Base-by-base conservation (phyloP, 169 alveolate species). In the Ophryocystis elektroscirrha region DNA sequence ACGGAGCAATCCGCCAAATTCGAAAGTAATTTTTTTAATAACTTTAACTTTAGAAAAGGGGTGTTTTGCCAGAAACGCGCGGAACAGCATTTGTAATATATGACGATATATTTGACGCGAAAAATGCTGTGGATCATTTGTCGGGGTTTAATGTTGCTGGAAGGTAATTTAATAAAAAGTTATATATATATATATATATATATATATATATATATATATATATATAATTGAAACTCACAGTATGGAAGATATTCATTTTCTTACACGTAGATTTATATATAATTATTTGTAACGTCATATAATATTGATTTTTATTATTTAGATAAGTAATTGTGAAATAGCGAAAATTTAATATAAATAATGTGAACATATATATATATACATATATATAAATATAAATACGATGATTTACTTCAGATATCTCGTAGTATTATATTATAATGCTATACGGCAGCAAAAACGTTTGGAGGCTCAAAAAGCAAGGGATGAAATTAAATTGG, bases 111-210 rank as follows among this genome's bases (percentile, higher is more conserved):
- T 86, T 78, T 49, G 49, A 53, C 64, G 98, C 99, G 7, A 87
- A 85, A 64, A 89, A 81, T 57, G 99, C 99, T n/a, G 83, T 89
- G 30, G 97, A 87, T 41, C 94, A 87, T 63, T 78, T 93, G 43
- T 78, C 89, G 18, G 99, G 99, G 6, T 84, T 93, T 73, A 85
- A 93, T 67, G 97, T 93, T 22, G 95, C 96, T 1, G 97, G 97
- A 30, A 79, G 92, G 78, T 56, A 32, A 12, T 12, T 32, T 32
- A n/a, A n/a, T n/a, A n/a, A n/a, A n/a, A n/a, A n/a, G n/a, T n/a
- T n/a, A n/a, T n/a, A n/a, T n/a, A n/a, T n/a, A n/a, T n/a, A 30
- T 16, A 7, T 51, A 39, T 61, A 35, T 16, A 9, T 42, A 25
- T 36, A 27, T 48, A 52, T 25, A 45, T 53, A 53, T 24, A 22